These are phyloP conservation scores for Neocatenulostroma microsporum DNA, from an alignment of 2,329 filamentous ascomycete genomes.

Conservation along the genomic window DNA sequence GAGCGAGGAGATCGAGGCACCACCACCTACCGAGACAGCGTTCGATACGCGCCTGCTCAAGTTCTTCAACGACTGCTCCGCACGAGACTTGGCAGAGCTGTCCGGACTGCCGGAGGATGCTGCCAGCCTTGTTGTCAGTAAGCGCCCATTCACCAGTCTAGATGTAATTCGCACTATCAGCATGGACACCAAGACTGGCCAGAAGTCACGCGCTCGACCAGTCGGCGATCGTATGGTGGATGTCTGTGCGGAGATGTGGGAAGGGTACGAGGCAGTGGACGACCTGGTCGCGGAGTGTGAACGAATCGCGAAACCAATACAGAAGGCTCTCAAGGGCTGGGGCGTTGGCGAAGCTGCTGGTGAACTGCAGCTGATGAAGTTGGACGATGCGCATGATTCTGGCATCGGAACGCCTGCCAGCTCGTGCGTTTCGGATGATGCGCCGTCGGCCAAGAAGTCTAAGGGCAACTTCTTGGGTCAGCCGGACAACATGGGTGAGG, in stretches of 20 bases:
- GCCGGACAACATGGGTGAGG: constrained; percentile 67
- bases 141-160: constrained; percentile 65
- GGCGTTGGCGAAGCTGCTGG: constrained; percentile 53
- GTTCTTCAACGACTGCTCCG: constrained; percentile 74
- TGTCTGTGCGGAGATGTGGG: constrained; percentile 63
- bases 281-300: constrained; percentile 71
- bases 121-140: constrained; percentile 60
- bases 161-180: constrained; percentile 60
- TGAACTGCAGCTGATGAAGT: constrained; percentile 53
- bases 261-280: constrained; percentile 75
- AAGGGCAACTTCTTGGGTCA: constrained; percentile 51
- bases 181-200: constrained; percentile 43
- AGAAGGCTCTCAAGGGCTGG: constrained; percentile 59
- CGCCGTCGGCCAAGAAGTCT: constrained; percentile 33
- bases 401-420: constrained; percentile 57
- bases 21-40: constrained; percentile 4
- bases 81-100: constrained; percentile 71
- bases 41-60: constrained; percentile 50
- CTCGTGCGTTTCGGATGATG: constrained; percentile 24
- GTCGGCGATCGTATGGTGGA: constrained; percentile 61
- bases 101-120: constrained; percentile 64
- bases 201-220: constrained; percentile 40
- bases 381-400: constrained; percentile 53
- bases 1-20: constrained; percentile 14
- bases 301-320: constrained; percentile 58